Base-by-base conservation (phyloP, 345 rosid species). In the Aegle marmelos region DNA sequence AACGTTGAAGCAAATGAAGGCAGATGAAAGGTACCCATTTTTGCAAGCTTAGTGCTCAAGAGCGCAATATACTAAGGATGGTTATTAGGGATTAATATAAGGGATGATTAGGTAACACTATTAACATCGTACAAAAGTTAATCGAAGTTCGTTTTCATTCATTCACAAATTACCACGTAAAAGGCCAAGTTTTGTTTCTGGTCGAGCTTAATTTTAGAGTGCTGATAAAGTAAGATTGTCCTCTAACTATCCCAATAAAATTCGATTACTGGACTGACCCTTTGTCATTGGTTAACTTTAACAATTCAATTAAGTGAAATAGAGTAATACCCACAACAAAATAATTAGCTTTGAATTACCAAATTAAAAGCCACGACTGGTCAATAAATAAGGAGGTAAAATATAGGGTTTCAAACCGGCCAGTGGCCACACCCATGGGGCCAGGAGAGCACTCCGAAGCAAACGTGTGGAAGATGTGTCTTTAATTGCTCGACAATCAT, bases 161-260 rank as follows among this genome's bases (percentile, higher is more conserved):
- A 2, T 72, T 3, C 50, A 11, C 50, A 45, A 45, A 45, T 45
- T 33, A 37, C 24, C 48, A 65, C 25, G 25, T 34, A 62, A 62
- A 24, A 11, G 7, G 64, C 21, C 33, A 41, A 21, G 13, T 59
- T 25, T 54, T 78, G 79, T 54, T 81, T 81, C 78, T 84, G 89
- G 93, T 87, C 84, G 59, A 77, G 84, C 90, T 86, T 68, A 90
- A 83, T 79, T 90, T 86, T 90, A 83, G 90, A 88, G 91, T 90
- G 91, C 33, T 78, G 68, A 70, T 79, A 72, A 90, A 88, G 90
- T 78, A 90, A 90, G 68, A 76, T 39, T n/a, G 75, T 76, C 78
- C 78, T 3, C 70, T 64, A 57, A 68, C 22, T 6, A 41, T 63
- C 62, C 27, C 33, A 1, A 48, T 61, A 27, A 61, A 64, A 53